phyloP scores from a whole-genome alignment of 768 basidiomycete genomes.

The Leccinellum luteum region DNA sequence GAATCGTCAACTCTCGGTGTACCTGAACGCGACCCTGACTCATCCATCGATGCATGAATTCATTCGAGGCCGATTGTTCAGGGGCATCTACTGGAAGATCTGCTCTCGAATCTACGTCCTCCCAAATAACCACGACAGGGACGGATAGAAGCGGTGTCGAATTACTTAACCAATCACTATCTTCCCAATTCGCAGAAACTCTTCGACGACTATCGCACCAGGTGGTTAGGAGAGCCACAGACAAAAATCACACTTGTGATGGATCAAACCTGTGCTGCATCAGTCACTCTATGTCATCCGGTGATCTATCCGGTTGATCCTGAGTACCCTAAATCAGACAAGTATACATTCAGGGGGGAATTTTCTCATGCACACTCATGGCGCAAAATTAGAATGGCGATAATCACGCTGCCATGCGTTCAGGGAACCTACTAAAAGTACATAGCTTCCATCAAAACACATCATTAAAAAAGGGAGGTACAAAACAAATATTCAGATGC shows the following conservation, averaged over 20 bases:
- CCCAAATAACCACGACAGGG: slow-evolving; percentile 21
- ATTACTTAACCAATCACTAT: slow-evolving; percentile 11
- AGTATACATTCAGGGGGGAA: slow-evolving; percentile 8
- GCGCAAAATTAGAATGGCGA: slow-evolving; percentile 3
- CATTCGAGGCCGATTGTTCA: slow-evolving; percentile 22
- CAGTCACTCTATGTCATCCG: neutral
- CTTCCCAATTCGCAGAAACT: slow-evolving; percentile 20
- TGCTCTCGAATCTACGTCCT: slow-evolving; percentile 14
- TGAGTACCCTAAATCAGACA: slow-evolving; percentile 1
- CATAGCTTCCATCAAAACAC: slow-evolving; percentile 12
- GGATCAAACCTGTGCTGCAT: slow-evolving; percentile 5
- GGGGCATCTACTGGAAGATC: slow-evolving; percentile 20
- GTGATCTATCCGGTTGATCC: neutral
- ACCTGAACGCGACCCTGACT: slow-evolving; percentile 28
- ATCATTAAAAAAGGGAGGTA: slow-evolving; percentile 9
- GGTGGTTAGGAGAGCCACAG: neutral
- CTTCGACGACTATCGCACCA: slow-evolving; percentile 10
- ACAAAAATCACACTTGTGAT: neutral
- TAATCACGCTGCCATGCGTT: slow-evolving; percentile 6
- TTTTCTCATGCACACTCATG: neutral
- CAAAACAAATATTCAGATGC: slow-evolving; percentile 23
- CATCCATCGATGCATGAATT: slow-evolving; percentile 18
- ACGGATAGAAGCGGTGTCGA: slow-evolving; percentile 19
- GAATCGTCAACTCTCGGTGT: slow-evolving; percentile 16
- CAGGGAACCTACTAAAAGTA: slow-evolving; percentile 16